These are phyloP conservation scores for Casaregolazyma suthepensis DNA, from an alignment of 1,139 yeast genomes.

Conservation along the genomic window DNA sequence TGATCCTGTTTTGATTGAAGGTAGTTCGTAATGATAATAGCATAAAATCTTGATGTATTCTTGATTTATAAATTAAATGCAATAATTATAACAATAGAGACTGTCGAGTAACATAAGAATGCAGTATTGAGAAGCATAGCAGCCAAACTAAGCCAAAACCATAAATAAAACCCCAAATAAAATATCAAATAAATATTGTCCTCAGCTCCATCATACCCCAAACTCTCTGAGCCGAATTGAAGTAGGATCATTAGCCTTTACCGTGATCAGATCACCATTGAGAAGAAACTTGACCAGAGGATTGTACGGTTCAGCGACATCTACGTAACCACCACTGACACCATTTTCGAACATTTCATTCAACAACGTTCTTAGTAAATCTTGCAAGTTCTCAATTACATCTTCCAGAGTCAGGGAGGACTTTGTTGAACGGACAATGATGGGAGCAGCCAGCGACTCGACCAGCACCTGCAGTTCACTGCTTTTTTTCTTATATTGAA, in stretches of 20 bases:
- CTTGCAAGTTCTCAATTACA: constrained; percentile 11
- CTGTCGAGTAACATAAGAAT: too few species aligned
- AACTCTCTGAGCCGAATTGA: constrained; percentile 19
- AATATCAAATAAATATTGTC: not conserved
- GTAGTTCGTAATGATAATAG: not conserved
- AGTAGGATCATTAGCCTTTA: constrained; percentile 13
- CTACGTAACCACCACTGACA: constrained; percentile 15
- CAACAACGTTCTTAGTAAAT: constrained; percentile 15
- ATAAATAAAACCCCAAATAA: not conserved
- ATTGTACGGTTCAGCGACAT: constrained; percentile 13
- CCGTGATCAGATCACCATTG: constrained; percentile 18
- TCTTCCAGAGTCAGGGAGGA: constrained; percentile 5
- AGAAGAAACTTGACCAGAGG: constrained; percentile 18
- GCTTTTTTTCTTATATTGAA: constrained; percentile 2
- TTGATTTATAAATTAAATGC: too few species aligned
- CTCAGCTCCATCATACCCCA: constrained; percentile 11
- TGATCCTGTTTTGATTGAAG: not conserved
- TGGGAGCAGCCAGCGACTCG: constrained; percentile 13
- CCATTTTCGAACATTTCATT: constrained; percentile 20
- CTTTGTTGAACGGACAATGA: constrained; percentile 1
- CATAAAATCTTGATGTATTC: not conserved
- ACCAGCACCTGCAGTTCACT: constrained; percentile 14
- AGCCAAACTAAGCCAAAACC: not conserved
- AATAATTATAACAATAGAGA: too few species aligned
- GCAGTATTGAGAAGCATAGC: not conserved